phyloP scores from a whole-genome alignment of 2,329 filamentous ascomycete species.

The Claviceps sorghi region DNA sequence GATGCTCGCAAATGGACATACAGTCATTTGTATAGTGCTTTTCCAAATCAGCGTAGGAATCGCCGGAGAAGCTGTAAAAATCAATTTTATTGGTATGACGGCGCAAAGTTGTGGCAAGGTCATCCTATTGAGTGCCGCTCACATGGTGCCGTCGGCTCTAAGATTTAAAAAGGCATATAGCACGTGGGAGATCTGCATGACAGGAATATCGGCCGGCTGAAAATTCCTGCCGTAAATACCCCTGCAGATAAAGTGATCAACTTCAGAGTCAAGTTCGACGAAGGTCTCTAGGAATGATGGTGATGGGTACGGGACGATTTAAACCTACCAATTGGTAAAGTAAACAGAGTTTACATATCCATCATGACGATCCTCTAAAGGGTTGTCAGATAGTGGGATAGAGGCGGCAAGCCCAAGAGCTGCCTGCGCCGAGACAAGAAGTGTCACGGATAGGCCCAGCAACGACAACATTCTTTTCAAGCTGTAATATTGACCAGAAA shows the following conservation, averaged over 20 bases:
- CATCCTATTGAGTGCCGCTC: slow-evolving; percentile 15
- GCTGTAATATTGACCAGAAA: not conserved
- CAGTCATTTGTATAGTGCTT: slow-evolving; percentile 60
- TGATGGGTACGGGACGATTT: not conserved
- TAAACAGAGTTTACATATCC: slow-evolving; percentile 27
- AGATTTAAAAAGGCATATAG: slow-evolving; percentile 75
- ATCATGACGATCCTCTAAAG: slow-evolving; percentile 9
- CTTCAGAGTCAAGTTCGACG: not conserved
- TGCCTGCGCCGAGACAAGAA: slow-evolving; percentile 14
- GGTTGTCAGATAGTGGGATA: slow-evolving; percentile 1
- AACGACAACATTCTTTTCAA: slow-evolving; percentile 14
- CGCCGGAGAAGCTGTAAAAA: slow-evolving; percentile 41
- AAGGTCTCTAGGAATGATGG: not conserved
- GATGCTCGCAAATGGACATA: slow-evolving; percentile 14
- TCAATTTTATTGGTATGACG: not conserved
- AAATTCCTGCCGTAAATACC: slow-evolving; percentile 65
- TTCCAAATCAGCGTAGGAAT: slow-evolving; percentile 54
- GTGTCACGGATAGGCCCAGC: slow-evolving; percentile 13
- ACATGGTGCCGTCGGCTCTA: slow-evolving; percentile 55
- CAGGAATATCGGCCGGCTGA: slow-evolving; percentile 55
- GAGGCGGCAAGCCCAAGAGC: slow-evolving; percentile 11
- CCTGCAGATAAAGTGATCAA: slow-evolving; percentile 21
- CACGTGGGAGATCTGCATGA: slow-evolving; percentile 58
- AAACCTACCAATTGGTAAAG: slow-evolving; percentile 33
- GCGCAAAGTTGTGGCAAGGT: not conserved